Base-by-base conservation (phyloP, 2,329 filamentous ascomycete species). In the Fusarium continuum region DNA sequence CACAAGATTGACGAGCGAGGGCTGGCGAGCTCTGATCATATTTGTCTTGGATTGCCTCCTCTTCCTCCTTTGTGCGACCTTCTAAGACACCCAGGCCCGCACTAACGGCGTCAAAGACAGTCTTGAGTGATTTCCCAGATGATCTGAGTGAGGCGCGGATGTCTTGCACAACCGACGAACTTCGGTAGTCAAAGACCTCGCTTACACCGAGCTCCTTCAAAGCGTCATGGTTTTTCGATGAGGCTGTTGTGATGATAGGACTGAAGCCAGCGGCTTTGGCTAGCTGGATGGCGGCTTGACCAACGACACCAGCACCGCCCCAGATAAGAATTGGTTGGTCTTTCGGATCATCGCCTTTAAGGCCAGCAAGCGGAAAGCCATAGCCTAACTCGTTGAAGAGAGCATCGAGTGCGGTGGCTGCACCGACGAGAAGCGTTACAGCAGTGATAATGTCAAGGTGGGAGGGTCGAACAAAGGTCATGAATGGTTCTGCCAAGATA, bases 221-320 rank as follows among this genome's bases (percentile, higher is more conserved):
- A 3, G 5, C 13, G 0, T 36, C 20, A 8, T 63, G 60, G 0
- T 64, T 64, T 5, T 60, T 36, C 1, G 43, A 25, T 4, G 60
- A 63, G 0, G 59, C 60, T 2, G 60, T 63, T 0, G 38, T 45
- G 10, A 64, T 31, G 1, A 63, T 55, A 2, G 60, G 41, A 3
- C n/a, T 13, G 13, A 63, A 45, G 1, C 60, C 60, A 6, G 46
- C 54, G 11, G 38, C 59, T 20, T 60, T 60, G 5, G 60, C 43
- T 0, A 63, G 14, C 9, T 63, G 60, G 0, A 60, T 23, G 3
- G 59, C 54, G 9, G 54, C 60, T 5, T 60, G 47, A 0, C 60
- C 60, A 1, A 63, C 60, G 2, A 22, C 20, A 0, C 41, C 36
- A 0, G 59, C 53, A 2, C 60, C 60, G 8, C 60, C 60, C 60